Conservation (phyloP, 257 asterid species). For the Euphrasia confusa region DNA sequence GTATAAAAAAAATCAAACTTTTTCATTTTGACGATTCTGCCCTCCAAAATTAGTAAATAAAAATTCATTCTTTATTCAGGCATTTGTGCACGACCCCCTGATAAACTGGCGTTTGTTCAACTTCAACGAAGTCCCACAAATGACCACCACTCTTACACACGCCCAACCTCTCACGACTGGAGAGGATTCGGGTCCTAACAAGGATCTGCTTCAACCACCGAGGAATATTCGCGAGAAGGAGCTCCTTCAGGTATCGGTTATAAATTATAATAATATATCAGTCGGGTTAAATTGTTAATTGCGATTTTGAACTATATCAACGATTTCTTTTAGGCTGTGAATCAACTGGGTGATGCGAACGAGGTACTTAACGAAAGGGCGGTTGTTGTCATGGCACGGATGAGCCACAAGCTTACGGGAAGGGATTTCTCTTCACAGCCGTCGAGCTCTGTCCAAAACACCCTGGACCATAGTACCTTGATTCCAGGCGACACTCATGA, state of each 20-base stretch:
- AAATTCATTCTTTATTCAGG: slow-evolving; percentile 44
- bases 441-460: slow-evolving; percentile 52
- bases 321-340: slow-evolving; percentile 60
- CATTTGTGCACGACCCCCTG: slow-evolving; percentile 97
- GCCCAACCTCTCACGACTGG: slow-evolving; percentile 53
- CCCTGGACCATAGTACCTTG: slow-evolving; percentile 59
- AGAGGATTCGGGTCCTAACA: slow-evolving; percentile 58
- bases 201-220: slow-evolving; percentile 79
- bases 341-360: slow-evolving; percentile 97
- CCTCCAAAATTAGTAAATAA: background rate
- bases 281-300: background rate
- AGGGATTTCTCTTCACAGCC: slow-evolving; percentile 80
- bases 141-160: slow-evolving; percentile 51
- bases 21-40: background rate
- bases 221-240: slow-evolving; percentile 90
- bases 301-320: slow-evolving; percentile 13
- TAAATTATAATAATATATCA: background rate
- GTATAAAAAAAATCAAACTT: slow-evolving; percentile 29
- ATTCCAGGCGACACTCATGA: slow-evolving; percentile 72
- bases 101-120: slow-evolving; percentile 99
- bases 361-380: slow-evolving; percentile 97
- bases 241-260: slow-evolving; percentile 65
- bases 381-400: slow-evolving; percentile 93
- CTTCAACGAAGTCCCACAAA: slow-evolving; percentile 94
- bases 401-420: slow-evolving; percentile 97